These are phyloP conservation scores for Pisolithus albus DNA, from an alignment of 768 basidiomycete genomes.

Conservation along the genomic window DNA sequence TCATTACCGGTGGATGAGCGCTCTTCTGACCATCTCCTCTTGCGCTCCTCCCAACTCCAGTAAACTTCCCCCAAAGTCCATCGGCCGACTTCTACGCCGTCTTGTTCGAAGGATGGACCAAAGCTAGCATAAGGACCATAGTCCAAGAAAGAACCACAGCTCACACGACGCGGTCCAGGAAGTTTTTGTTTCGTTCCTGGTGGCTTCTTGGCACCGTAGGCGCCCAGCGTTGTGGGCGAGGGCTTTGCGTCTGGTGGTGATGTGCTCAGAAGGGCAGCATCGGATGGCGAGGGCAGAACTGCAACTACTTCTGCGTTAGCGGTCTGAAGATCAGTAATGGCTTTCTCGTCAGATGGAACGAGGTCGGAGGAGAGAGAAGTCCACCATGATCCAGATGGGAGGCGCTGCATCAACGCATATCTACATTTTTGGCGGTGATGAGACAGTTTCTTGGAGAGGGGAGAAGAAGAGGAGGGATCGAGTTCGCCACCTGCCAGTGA, in stretches of 20 bases:
- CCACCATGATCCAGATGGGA: slow-evolving; percentile 76
- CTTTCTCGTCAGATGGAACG: slow-evolving; percentile 30
- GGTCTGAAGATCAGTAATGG: slow-evolving; percentile 47
- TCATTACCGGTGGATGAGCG: background rate
- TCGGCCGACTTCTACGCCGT: slow-evolving; percentile 65
- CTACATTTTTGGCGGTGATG: slow-evolving; percentile 33
- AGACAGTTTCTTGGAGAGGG: slow-evolving; percentile 23
- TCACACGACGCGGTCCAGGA: slow-evolving; percentile 47
- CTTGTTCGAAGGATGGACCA: slow-evolving; percentile 73
- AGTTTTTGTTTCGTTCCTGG: slow-evolving; percentile 35
- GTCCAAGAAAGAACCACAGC: slow-evolving; percentile 66
- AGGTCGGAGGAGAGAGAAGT: slow-evolving; percentile 54
- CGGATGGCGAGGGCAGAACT: slow-evolving; percentile 57
- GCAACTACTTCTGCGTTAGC: slow-evolving; percentile 73
- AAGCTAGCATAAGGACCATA: slow-evolving; percentile 73
- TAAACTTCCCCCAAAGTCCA: slow-evolving; percentile 53
- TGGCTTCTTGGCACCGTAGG: slow-evolving; percentile 44
- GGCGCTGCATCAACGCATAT: slow-evolving; percentile 74
- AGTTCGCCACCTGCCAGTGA: slow-evolving; percentile 18
- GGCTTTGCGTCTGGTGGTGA: slow-evolving; percentile 13
- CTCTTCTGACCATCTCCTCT: slow-evolving; percentile 24
- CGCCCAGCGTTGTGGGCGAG: slow-evolving; percentile 44
- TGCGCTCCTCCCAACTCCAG: slow-evolving; percentile 44
- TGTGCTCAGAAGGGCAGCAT: slow-evolving; percentile 25
- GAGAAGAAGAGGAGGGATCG: slow-evolving; percentile 4